Percentiles rank a stretch among this genome's conserved stretches.
These are phyloP conservation scores for Solanum hybrid DNA, from an alignment of 305 asterid genomes.

Conservation along the genomic window DNA sequence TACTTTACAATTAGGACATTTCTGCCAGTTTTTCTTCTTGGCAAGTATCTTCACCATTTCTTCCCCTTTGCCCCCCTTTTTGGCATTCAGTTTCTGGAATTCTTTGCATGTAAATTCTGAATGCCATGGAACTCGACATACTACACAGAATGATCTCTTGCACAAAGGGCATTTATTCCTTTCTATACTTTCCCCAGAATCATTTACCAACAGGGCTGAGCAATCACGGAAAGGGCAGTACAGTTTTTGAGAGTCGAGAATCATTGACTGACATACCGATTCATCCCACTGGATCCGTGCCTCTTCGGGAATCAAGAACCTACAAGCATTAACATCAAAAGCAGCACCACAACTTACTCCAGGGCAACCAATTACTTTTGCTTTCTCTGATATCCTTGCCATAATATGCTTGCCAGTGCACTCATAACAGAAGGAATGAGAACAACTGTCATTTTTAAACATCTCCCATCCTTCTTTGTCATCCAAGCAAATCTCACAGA, in stretches of 20 bases:
- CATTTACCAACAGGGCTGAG: slow-evolving; percentile 50
- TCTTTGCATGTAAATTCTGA: slow-evolving; percentile 50
- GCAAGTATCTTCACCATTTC: slow-evolving; percentile 41
- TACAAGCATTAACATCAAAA: slow-evolving; percentile 30
- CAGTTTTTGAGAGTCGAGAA: slow-evolving; percentile 49
- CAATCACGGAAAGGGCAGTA: slow-evolving; percentile 64
- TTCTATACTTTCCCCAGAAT: slow-evolving; percentile 12
- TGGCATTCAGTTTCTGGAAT: slow-evolving; percentile 31
- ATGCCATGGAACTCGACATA: slow-evolving; percentile 64
- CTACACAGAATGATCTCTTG: slow-evolving; percentile 49
- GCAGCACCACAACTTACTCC: slow-evolving; percentile 32
- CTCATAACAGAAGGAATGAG: slow-evolving; percentile 48
- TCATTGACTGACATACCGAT: slow-evolving; percentile 39
- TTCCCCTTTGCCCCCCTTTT: slow-evolving; percentile 25
- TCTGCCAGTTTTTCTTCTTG: slow-evolving; percentile 67
- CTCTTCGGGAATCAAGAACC: slow-evolving; percentile 36
- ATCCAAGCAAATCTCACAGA: slow-evolving; percentile 65
- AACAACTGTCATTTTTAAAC: slow-evolving; percentile 40
- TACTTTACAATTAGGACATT: slow-evolving; percentile 61
- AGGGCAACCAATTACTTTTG: slow-evolving; percentile 32
- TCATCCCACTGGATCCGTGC: slow-evolving; percentile 52
- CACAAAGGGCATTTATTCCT: slow-evolving; percentile 36
- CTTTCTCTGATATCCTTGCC: slow-evolving; percentile 35
- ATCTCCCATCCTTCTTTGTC: slow-evolving; percentile 49
- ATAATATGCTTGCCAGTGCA: slow-evolving; percentile 48